phyloP scores from a whole-genome alignment of 2,329 filamentous ascomycete species.

The Fusarium tuaranense region DNA sequence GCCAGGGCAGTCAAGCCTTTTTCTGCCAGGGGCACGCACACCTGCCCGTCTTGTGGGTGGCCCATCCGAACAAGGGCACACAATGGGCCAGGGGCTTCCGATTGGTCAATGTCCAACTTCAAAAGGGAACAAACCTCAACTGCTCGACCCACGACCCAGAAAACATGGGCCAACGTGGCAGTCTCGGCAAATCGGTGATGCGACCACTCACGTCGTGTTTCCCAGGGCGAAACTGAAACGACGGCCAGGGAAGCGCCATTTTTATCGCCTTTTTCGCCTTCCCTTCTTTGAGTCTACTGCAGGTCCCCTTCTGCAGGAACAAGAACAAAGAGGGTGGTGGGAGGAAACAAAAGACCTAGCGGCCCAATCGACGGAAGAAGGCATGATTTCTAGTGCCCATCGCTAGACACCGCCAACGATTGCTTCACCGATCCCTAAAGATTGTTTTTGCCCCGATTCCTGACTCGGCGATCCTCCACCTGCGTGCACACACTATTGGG shows the following conservation, averaged over 20 bases:
- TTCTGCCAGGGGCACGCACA: slow-evolving; percentile 27
- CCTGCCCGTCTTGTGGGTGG: background rate
- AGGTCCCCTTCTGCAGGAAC: slow-evolving; percentile 36
- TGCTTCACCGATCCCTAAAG: slow-evolving; percentile 4
- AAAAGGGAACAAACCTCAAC: slow-evolving; percentile 18
- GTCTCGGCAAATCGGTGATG: slow-evolving; percentile 18
- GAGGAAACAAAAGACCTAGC: slow-evolving; percentile 18
- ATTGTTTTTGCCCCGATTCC: background rate
- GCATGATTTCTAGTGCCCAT: slow-evolving; percentile 16
- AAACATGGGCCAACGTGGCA: slow-evolving; percentile 38
- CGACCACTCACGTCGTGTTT: slow-evolving; percentile 11
- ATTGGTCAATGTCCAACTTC: slow-evolving; percentile 21
- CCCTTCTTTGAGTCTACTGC: slow-evolving; percentile 21
- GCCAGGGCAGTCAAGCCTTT: slow-evolving; percentile 5
- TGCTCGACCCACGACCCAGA: slow-evolving; percentile 3
- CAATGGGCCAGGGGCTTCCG: slow-evolving; percentile 10
- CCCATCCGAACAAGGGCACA: slow-evolving; percentile 1
- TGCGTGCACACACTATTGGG: slow-evolving; percentile 6
- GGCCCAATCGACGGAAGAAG: slow-evolving; percentile 19
- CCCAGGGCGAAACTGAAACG: slow-evolving; percentile 31
- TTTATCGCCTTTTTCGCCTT: slow-evolving; percentile 13
- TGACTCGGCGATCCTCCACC: slow-evolving; percentile 34
- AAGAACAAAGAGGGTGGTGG: slow-evolving; percentile 7
- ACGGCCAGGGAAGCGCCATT: slow-evolving; percentile 17
- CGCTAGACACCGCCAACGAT: background rate